Evolutionary conservation across 345 rosid genomes (phyloP).

Genomic region (Moricandia moricandioides): DNA sequence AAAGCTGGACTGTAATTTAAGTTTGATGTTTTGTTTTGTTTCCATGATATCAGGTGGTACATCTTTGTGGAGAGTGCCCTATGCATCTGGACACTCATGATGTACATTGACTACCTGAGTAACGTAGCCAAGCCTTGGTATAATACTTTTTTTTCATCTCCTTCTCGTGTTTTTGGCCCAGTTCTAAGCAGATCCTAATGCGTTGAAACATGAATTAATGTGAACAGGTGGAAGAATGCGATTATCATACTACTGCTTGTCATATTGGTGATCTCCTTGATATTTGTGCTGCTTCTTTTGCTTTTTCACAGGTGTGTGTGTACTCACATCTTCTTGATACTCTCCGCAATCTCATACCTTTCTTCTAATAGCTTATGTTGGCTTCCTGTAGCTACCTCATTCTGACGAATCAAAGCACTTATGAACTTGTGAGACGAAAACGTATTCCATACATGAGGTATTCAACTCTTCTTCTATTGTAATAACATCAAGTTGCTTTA

Average conservation of each 20-base stretch:
- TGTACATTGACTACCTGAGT: slow-evolving; percentile 65
- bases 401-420: slow-evolving; percentile 91
- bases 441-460: slow-evolving; percentile 85
- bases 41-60: slow-evolving; percentile 70
- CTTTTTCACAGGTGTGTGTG: slow-evolving; percentile 76
- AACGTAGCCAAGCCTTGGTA: slow-evolving; percentile 75
- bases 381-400: slow-evolving; percentile 75
- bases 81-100: slow-evolving; percentile 86
- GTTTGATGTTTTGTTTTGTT: neutral
- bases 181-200: neutral
- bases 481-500: neutral
- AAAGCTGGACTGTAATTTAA: neutral
- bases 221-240: slow-evolving; percentile 87
- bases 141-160: slow-evolving; percentile 11
- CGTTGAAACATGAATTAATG: neutral
- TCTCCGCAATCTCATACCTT: neutral
- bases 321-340: neutral
- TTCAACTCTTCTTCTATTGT: slow-evolving; percentile 12
- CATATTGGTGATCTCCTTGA: slow-evolving; percentile 54
- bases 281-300: slow-evolving; percentile 79
- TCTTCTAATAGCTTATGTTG: slow-evolving; percentile 11
- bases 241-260: slow-evolving; percentile 64
- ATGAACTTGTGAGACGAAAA: slow-evolving; percentile 89
- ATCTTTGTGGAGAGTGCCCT: slow-evolving; percentile 73
- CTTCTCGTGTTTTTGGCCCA: neutral